Evolutionary conservation across 2,329 filamentous ascomycete genomes (phyloP), one percentile per base, ranked within the genome.

Genomic region (Aspergillus piperis): DNA sequence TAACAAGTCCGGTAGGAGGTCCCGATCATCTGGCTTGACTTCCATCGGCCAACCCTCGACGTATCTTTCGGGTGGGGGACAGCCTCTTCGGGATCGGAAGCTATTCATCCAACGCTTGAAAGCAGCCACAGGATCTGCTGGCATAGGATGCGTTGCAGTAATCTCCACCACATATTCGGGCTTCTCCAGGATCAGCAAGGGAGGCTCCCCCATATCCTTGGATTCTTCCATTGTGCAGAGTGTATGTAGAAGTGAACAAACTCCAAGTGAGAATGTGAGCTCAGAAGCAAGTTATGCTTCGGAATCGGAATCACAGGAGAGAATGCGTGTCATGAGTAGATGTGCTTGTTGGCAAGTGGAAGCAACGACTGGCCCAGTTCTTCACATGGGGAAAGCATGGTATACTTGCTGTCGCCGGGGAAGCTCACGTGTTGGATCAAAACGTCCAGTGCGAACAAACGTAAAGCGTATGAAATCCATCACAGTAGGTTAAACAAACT

Each of bases 61-160:
- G 51, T 70, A 68, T 56, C 69, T 66, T 49, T 68, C 64, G 4
- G 66, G 62, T 11, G 61, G 53, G 17, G 61, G 60, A 2, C 60
- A 63, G 6, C 63, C 64, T 65, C 64, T 74, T 48, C 66, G 70
- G 15, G 59, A 57, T 27, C 75, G 73, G 54, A 79, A 72, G 55
- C 71, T 76, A 38, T 73, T 71, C 44, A 78, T 68, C 76, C 77
- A 79, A 66, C 68, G 71, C 53, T 69, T 73, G 64, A 78, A 79
- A 13, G 71, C 50, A 50, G 50, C 30, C 17, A 64, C 53, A 27
- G 44, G 62, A 3, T 67, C 61, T n/a, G 50, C 48, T 21, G 57
- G 47, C 2, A 52, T 15, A 38, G 54, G 44, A 17, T 52, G 49
- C 1, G 36, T 19, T n/a, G 48, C 39, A 15, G 49, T 54, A 15